Evolutionary conservation across 116 monocot genomes (phyloP).

Genomic region (Posidonia oceanica): DNA sequence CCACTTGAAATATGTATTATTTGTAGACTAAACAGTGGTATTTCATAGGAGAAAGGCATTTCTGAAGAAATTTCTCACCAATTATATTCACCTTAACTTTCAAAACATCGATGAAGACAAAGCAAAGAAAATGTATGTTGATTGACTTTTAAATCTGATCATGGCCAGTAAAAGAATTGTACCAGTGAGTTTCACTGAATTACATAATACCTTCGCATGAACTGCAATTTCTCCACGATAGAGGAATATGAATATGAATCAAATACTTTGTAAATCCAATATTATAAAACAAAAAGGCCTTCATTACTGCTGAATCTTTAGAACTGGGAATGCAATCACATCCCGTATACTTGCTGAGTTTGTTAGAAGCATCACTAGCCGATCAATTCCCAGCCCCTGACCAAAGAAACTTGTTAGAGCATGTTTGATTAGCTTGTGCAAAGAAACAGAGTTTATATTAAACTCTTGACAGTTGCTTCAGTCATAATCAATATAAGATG

Average conservation of each 20-base stretch:
- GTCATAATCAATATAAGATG: too few relatives aligned
- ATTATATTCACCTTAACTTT: too few relatives aligned
- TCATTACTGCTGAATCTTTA: conserved; percentile 60
- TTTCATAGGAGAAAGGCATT: too few relatives aligned
- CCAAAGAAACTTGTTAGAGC: conserved; percentile 6
- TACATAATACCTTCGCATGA: background rate
- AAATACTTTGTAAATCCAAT: background rate
- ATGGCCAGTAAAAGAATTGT: background rate
- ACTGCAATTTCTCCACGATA: background rate
- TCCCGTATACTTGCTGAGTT: conserved; percentile 94
- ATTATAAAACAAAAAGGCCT: background rate
- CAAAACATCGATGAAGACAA: background rate
- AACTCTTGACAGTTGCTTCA: too few relatives aligned
- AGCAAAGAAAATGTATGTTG: background rate
- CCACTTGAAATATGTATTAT: too few relatives aligned
- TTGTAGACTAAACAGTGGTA: background rate
- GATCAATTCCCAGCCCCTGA: conserved; percentile 91
- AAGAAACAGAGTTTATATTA: too few relatives aligned
- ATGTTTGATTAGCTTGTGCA: background rate
- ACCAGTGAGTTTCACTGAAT: background rate
- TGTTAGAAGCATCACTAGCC: conserved; percentile 94
- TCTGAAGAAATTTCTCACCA: too few relatives aligned
- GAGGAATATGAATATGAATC: background rate
- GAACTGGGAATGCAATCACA: conserved; percentile 89
- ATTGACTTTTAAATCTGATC: background rate